Base-by-base conservation (phyloP, 495 filamentous ascomycete species). In the Chlorociboria aeruginascens region DNA sequence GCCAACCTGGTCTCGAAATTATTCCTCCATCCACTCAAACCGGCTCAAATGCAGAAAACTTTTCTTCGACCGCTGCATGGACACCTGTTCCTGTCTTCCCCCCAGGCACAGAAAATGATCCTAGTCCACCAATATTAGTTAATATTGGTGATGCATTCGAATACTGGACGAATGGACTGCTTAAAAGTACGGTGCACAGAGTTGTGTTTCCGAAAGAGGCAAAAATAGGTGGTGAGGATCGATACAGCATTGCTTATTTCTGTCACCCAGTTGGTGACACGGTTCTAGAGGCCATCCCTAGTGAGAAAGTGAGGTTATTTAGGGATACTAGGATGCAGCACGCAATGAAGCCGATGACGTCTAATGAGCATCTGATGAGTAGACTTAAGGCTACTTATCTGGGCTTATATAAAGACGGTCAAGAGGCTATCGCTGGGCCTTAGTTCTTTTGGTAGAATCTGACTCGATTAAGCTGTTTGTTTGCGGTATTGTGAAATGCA, bases 141-240 rank as follows among this genome's bases (percentile, higher is more conserved):
- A 98, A 97, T 57, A 89, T 95, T 31, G 92, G 89, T 2, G 92
- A 98, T 59, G 58, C 95, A 40, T 76, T 98, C 6, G 81, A 77
- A 16, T 88, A 93, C 57, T 98, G 92, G 92, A 96, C 92, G 1
- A 79, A 81, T 43, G 88, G 88, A 2, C 57, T 95, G 41, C 69
- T 96, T 33, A 79, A 83, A 52, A 85, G 79, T 40, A 95, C 92
- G 0, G 81, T 96, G 14, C 92, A 96, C 58, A 69, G 92, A 28
- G 92, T 98, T 14, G 76, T 93, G 10, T 93, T 93, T 43, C 80
- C 87, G 0, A 50, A 67, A 6, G 56, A 56, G 3, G 64, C 57
- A 7, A 67, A 67, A 12, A 34, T 33, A 1, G 61, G 61, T 7
- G 68, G 71, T 3, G 75, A 76, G 49, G 87, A 95, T 63, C 66